Evolutionary conservation across 352 stramenopile species (phyloP).

Genomic region (Pythium dissotocum): DNA sequence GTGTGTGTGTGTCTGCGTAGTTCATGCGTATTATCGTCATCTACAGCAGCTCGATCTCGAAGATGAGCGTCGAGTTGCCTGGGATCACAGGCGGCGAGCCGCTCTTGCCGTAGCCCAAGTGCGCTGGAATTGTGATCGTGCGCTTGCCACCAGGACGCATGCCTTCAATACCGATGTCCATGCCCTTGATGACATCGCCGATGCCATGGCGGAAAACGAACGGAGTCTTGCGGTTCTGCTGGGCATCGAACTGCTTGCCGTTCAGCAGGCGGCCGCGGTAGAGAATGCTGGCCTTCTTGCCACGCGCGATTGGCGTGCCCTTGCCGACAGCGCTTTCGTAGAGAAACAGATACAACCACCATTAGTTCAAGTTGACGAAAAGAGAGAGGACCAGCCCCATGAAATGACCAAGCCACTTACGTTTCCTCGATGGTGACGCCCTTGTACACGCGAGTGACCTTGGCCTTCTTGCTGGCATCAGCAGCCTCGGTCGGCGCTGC

Average conservation of each 20-base stretch:
- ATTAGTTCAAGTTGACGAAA: no score
- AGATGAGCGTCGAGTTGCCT: conserved; percentile 92
- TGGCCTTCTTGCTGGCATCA: conserved; percentile 80
- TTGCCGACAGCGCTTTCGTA: conserved; percentile 66
- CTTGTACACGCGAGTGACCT: conserved; percentile 67
- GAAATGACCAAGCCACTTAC: conserved; percentile 34
- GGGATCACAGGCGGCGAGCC: conserved; percentile 85
- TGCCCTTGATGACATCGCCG: conserved; percentile 94
- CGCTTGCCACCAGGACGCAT: conserved; percentile 90
- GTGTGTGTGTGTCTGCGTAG: background rate
- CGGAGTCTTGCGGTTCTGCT: conserved; percentile 80
- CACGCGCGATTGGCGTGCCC: conserved; percentile 51
- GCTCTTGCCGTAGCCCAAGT: conserved; percentile 93
- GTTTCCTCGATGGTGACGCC: conserved; percentile 79
- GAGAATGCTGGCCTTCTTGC: conserved; percentile 79
- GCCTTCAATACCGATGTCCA: conserved; percentile 93
- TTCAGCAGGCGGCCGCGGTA: conserved; percentile 83
- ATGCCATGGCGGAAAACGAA: conserved; percentile 86
- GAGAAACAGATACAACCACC: background rate
- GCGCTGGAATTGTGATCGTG: conserved; percentile 90
- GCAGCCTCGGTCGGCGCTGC: conserved; percentile 53
- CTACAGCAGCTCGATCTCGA: conserved; percentile 93
- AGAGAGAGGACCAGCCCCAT: no score
- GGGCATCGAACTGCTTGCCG: conserved; percentile 84
- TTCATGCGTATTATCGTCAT: conserved; percentile 16